Evolutionary conservation across 768 basidiomycete species (phyloP).

Genomic region (Calvatia gigantea): DNA sequence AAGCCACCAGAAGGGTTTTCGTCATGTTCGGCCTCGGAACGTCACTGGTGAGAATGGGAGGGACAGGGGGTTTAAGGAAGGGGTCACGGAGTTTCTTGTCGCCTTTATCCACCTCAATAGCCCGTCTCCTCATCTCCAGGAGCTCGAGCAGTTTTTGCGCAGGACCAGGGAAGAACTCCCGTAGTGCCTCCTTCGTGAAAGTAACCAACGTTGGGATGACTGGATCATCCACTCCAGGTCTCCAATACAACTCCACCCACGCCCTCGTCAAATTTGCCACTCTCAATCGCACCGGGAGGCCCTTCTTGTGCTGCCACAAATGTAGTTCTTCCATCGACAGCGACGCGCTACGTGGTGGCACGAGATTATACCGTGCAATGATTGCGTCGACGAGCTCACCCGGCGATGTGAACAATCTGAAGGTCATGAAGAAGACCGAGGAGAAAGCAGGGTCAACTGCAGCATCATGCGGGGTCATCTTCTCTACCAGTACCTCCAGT

Average conservation of each 20-base stretch:
- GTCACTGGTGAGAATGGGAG: slow-evolving; percentile 37
- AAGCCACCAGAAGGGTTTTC: slow-evolving; percentile 63
- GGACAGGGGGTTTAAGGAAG: slow-evolving; percentile 42
- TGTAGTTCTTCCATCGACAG: slow-evolving; percentile 57
- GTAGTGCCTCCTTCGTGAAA: slow-evolving; percentile 62
- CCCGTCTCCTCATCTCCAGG: slow-evolving; percentile 50
- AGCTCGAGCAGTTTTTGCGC: slow-evolving; percentile 73
- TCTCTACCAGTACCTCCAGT: slow-evolving; percentile 86
- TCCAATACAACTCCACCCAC: slow-evolving; percentile 94
- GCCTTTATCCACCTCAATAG: slow-evolving; percentile 43
- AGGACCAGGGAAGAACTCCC: slow-evolving; percentile 60
- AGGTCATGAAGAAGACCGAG: slow-evolving; percentile 92
- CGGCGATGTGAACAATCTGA: slow-evolving; percentile 86
- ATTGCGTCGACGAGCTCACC: slow-evolving; percentile 71
- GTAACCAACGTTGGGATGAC: slow-evolving; percentile 54
- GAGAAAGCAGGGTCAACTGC: slow-evolving; percentile 86
- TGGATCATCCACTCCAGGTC: slow-evolving; percentile 64
- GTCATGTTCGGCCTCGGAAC: slow-evolving; percentile 87
- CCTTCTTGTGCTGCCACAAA: slow-evolving; percentile 85
- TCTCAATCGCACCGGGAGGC: slow-evolving; percentile 84
- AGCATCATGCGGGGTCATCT: slow-evolving; percentile 93
- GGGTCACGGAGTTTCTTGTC: slow-evolving; percentile 28
- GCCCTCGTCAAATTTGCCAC: slow-evolving; percentile 91
- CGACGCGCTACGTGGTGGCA: slow-evolving; percentile 54
- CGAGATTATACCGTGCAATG: slow-evolving; percentile 79